Percentiles rank a stretch among this genome's conserved stretches.
phyloP scores from a whole-genome alignment of 2,329 filamentous ascomycete species.

The Fulvia fulva region DNA sequence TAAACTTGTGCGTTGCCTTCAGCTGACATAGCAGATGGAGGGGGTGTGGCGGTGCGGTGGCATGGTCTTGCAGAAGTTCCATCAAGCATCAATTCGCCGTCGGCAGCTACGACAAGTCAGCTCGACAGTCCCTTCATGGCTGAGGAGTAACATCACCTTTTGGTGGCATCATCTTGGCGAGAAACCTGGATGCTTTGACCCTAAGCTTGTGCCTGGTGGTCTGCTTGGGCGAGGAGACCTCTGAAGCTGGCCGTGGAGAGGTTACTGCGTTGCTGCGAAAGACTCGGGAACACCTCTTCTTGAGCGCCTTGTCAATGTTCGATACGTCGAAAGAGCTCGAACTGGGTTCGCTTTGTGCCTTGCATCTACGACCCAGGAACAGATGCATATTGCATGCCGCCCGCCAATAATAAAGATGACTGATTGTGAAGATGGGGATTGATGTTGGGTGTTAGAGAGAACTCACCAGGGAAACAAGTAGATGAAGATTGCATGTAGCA shows the following conservation, averaged over 20 bases:
- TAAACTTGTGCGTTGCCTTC: not conserved
- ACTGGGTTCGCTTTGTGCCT: not conserved
- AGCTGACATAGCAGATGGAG: conserved; percentile 16
- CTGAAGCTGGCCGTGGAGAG: not conserved
- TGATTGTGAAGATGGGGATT: not conserved
- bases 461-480: not conserved
- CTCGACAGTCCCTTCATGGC: not conserved
- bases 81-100: conserved; percentile 12
- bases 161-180: conserved; percentile 6
- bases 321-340: not conserved
- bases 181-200: conserved; percentile 15
- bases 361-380: conserved; percentile 3
- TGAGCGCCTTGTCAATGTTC: not conserved
- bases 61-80: conserved; percentile 15
- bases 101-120: not conserved
- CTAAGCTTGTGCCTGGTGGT: conserved; percentile 8
- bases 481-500: not conserved
- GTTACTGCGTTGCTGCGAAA: conserved; percentile 8
- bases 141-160: conserved; percentile 5
- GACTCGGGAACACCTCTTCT: conserved; percentile 14
- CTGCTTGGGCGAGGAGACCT: not conserved
- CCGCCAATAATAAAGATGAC: not conserved
- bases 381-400: conserved; percentile 19
- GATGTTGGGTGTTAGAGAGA: not conserved
- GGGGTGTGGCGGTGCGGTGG: conserved; percentile 21